These are phyloP conservation scores for Gnomoniopsis sp. DNA, from an alignment of 2,329 filamentous ascomycete species.

Conservation along the genomic window DNA sequence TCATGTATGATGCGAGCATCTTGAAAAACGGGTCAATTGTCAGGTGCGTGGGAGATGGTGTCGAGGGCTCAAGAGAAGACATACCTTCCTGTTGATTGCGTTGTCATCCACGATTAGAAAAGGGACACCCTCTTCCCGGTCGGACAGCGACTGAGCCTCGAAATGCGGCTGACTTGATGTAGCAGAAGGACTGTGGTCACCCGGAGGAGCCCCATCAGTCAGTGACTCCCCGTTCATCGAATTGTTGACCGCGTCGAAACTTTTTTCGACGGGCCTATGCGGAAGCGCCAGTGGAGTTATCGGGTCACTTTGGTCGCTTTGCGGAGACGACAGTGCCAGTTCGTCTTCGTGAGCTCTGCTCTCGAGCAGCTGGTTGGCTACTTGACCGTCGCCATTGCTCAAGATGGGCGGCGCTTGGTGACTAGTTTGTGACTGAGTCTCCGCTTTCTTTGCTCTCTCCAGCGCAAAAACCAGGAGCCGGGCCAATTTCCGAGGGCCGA, in stretches of 20 bases:
- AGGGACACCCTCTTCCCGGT: background rate
- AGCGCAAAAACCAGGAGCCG: background rate
- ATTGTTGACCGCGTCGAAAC: background rate
- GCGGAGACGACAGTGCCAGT: background rate
- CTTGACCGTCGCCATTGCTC: background rate
- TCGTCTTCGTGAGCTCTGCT: background rate
- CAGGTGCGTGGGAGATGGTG: background rate
- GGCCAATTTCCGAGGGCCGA: conserved; percentile 2
- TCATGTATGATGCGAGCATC: conserved; percentile 34
- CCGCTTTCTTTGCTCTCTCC: background rate
- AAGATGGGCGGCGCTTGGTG: background rate
- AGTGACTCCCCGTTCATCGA: no score
- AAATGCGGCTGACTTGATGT: background rate
- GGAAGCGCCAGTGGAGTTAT: background rate
- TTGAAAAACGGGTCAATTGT: conserved; percentile 14
- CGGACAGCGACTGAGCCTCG: background rate
- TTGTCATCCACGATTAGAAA: conserved; percentile 40
- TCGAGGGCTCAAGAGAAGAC: no score
- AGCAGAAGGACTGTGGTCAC: background rate
- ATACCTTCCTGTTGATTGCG: conserved; percentile 32
- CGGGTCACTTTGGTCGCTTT: background rate
- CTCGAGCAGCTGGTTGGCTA: background rate
- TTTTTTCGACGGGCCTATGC: background rate
- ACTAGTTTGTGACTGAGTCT: background rate
- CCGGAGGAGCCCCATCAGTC: background rate